Evolutionary conservation across 257 asterid genomes (phyloP), one percentile per base, ranked within the genome.

Genomic region (Penstemon newberryi): DNA sequence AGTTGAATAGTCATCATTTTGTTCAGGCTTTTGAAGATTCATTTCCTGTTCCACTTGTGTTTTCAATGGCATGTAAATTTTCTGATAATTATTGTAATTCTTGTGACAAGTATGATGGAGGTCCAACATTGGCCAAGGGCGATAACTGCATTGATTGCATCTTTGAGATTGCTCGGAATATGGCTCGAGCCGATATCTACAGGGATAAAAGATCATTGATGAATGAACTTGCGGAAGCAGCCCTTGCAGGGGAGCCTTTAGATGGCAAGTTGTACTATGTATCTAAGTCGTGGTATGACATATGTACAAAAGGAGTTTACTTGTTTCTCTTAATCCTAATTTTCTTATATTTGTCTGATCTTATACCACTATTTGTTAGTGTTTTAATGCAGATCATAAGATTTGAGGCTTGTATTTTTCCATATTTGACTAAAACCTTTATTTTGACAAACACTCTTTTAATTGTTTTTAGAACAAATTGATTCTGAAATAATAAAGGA

Each of bases 211-310:
- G 96, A 75, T 81, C 73, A 61, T 54, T 67, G 65, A 90, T 93
- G 97, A 90, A 82, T 77, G 99, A 90, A 70, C 79, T 93, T 66
- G 99, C 97, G 9, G 99, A 90, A 84, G 89, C 89, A 59, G 96
- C 96, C 71, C 90, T 93, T 77, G 75, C 90, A n/a, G 92, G 96
- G 74, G 77, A 84, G 70, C 79, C 79, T 72, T 73, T 71, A 51
- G 87, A 85, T 73, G 95, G 90, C 57, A 80, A 76, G 54, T 56
- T 77, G 74, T 93, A 77, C 83, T 90, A 80, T 75, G 75, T 93
- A 69, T 93, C 99, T 39, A 93, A 81, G 84, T 68, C 96, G 43
- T 93, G 99, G 99, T 93, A 85, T 71, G 81, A 10, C 43, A 56
- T 65, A 4, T 40, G 41, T 61, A 73, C 47, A 19, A 4, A 46